A percentile compares a stretch with the other conserved stretches of the same genome.
Conservation (phyloP, 2,329 filamentous ascomycete genomes). For the Aspergillus aculeatus region DNA sequence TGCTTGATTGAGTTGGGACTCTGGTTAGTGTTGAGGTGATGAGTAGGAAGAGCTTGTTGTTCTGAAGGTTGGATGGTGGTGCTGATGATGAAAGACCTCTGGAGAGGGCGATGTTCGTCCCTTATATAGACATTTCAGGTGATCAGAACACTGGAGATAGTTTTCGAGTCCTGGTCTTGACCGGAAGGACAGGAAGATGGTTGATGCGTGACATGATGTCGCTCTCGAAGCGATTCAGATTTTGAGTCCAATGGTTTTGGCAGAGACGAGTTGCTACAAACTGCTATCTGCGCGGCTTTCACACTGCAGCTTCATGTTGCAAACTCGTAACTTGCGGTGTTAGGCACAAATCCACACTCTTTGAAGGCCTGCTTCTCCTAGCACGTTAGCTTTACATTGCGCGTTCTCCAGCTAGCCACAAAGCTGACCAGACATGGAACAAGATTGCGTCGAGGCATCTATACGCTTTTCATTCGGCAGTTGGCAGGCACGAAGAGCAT, state of each 20-base stretch:
- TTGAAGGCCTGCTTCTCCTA: not conserved
- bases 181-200: not conserved
- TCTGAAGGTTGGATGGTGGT: not conserved
- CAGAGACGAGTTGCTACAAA: not conserved
- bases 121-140: not conserved
- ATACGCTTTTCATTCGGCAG: not conserved
- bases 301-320: not conserved
- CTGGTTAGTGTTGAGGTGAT: not conserved
- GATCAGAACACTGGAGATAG: not conserved
- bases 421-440: not conserved
- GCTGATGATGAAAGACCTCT: not conserved
- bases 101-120: not conserved
- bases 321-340: not conserved
- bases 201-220: not conserved
- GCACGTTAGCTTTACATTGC: not conserved
- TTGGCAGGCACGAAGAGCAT: not conserved
- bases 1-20: not conserved
- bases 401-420: not conserved
- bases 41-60: not conserved
- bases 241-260: not conserved
- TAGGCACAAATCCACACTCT: conserved; percentile 1
- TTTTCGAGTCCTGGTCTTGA: not conserved
- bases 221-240: not conserved
- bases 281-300: not conserved
- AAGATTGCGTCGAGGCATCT: not conserved